These are phyloP conservation scores for Ogataea salicorniae DNA, from an alignment of 805 yeast genomes.

Conservation along the genomic window DNA sequence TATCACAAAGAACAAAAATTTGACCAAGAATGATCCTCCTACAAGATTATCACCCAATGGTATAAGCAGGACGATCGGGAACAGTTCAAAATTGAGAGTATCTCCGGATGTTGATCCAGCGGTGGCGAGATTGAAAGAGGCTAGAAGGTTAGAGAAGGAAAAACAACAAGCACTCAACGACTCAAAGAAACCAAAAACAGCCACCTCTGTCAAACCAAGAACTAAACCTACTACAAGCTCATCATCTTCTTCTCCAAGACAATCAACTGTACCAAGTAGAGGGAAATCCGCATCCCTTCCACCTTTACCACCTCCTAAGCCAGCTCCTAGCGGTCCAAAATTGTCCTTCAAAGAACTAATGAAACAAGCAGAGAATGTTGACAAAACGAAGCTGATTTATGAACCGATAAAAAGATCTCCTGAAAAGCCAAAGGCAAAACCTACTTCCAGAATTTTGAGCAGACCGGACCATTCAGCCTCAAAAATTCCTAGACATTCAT, in stretches of 20 bases:
- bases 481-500: neutral
- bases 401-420: slow-evolving; percentile 20
- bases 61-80: neutral
- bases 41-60: neutral
- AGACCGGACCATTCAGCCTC: neutral
- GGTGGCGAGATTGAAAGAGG: slow-evolving; percentile 62
- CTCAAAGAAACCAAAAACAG: slow-evolving; percentile 11
- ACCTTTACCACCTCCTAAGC: slow-evolving; percentile 1
- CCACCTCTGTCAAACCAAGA: neutral
- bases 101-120: slow-evolving; percentile 52
- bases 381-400: slow-evolving; percentile 39
- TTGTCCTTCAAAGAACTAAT: slow-evolving; percentile 62
- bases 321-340: slow-evolving; percentile 32
- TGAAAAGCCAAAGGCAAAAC: slow-evolving; percentile 4
- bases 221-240: slow-evolving; percentile 1
- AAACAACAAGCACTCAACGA: slow-evolving; percentile 31
- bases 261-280: slow-evolving; percentile 3
- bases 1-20: slow-evolving; percentile 23
- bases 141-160: slow-evolving; percentile 52
- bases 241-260: slow-evolving; percentile 7
- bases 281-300: neutral
- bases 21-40: neutral
- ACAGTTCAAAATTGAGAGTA: slow-evolving; percentile 6
- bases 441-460: neutral
- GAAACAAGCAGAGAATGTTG: slow-evolving; percentile 62